Evolutionary conservation across 2,329 filamentous ascomycete species (phyloP), one percentile per base, ranked within the genome.

Genomic region (Fusarium sacchari): DNA sequence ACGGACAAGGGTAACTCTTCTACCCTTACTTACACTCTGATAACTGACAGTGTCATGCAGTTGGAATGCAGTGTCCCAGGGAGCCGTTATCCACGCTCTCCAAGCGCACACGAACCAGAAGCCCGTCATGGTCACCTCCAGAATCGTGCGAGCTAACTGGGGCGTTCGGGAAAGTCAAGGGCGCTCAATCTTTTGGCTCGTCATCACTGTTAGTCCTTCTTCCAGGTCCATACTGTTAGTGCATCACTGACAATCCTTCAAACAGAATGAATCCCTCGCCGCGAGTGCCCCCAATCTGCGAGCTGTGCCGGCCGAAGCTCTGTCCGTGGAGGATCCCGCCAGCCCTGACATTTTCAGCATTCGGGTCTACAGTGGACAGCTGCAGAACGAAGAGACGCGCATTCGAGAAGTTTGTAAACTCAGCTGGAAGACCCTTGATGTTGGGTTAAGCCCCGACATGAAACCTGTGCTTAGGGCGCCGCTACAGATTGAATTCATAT

Each of bases 321-420:
- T 60, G 2, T 53, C n/a, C 1, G 1, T 1, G 8, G 13, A n/a
- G 0, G 1, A 15, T 12, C 30, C 14, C 24, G 5, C 12, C 18
- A 17, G 18, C 6, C 9, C 30, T 2, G n/a, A 26, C 26, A 0
- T 26, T 4, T 60, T 36, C 1, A 18, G 18, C 7, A 36, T 52
- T 5, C n/a, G 5, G 22, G 26, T 47, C 12, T 28, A 20, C 12
- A 13, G 26, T 8, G 18, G 12, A 46, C 26, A 20, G 12, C 32
- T 15, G 3, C 26, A 37, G 13, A 37, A 30, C 9, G 32, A 13
- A 15, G 24, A 2, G n/a, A 17, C 4, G 18, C 18, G 4, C 15
- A n/a, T 2, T 34, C 15, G 34, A 12, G 15, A 22, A 20, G 42
- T 30, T 32, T 58, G 55, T 17, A 7, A 3, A 13, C 5, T 58